Conservation (phyloP, 108 stramenopile genomes). For the Conticribra guillardii region DNA sequence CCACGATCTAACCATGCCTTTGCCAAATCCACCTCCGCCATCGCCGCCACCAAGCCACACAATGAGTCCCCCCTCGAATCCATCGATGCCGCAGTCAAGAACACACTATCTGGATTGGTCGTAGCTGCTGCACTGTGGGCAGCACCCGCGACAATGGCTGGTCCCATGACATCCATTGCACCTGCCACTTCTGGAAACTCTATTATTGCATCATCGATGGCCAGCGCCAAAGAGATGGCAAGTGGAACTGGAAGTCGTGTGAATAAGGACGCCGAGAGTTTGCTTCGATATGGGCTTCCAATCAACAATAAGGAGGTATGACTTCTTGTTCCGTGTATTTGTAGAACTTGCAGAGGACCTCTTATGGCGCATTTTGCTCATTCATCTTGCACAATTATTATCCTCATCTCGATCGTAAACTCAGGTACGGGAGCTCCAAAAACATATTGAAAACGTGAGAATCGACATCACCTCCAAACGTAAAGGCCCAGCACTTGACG, state of each 20-base stretch:
- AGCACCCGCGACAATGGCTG: constrained; percentile 45
- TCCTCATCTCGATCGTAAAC: no score
- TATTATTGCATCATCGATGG: constrained; percentile 40
- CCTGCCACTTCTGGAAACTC: constrained; percentile 1
- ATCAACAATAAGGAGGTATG: constrained; percentile 89
- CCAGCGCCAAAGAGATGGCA: constrained; percentile 87
- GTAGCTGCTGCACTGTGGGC: constrained; percentile 48
- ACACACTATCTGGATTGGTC: constrained; percentile 33
- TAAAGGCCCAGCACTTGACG: constrained; percentile 82
- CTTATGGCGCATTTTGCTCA: no score
- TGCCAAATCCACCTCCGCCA: constrained; percentile 1
- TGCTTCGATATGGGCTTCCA: constrained; percentile 89
- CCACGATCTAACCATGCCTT: not conserved
- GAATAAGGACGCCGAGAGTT: constrained; percentile 92
- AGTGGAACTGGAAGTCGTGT: constrained; percentile 86
- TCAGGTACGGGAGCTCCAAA: constrained; percentile 89
- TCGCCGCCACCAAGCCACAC: constrained; percentile 16
- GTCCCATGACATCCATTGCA: constrained; percentile 11
- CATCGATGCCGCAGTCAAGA: constrained; percentile 33
- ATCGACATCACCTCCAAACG: constrained; percentile 84
- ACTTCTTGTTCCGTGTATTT: not conserved
- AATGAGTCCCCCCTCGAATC: constrained; percentile 19
- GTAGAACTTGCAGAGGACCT: no score
- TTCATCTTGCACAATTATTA: no score
- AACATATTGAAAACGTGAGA: constrained; percentile 77